These are phyloP conservation scores for Amanita muscaria DNA, from an alignment of 768 basidiomycete genomes.

Conservation along the genomic window DNA sequence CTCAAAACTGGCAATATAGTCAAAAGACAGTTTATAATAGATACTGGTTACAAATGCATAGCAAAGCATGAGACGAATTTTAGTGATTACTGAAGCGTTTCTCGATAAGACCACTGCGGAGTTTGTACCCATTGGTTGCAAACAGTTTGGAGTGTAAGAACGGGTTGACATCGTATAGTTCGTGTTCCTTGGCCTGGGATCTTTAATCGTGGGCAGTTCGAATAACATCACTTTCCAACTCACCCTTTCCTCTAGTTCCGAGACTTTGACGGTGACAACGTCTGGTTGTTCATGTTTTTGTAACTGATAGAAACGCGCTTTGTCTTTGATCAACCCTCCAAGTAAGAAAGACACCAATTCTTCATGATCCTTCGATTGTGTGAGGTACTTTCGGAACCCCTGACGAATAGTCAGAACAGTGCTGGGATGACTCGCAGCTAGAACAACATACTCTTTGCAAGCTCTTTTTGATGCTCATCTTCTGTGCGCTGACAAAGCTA, in stretches of 20 bases:
- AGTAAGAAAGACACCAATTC: slow-evolving; percentile 92
- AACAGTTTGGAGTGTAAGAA: slow-evolving; percentile 87
- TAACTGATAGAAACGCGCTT: slow-evolving; percentile 74
- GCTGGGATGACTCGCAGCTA: slow-evolving; percentile 2
- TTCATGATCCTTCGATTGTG: slow-evolving; percentile 92
- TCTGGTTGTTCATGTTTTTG: slow-evolving; percentile 74
- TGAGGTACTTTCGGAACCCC: slow-evolving; percentile 97
- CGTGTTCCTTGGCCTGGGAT: slow-evolving; percentile 85
- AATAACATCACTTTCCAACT: too few species aligned
- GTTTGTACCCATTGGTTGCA: slow-evolving; percentile 78
- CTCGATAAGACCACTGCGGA: slow-evolving; percentile 58
- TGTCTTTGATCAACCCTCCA: slow-evolving; percentile 89
- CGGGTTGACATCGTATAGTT: slow-evolving; percentile 83
- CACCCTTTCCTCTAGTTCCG: slow-evolving; percentile 85
- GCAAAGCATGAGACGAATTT: slow-evolving; percentile 13
- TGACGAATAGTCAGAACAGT: too few species aligned
- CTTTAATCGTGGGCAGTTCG: too few species aligned
- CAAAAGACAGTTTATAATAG: background rate
- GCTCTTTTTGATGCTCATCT: slow-evolving; percentile 97
- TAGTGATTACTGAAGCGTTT: slow-evolving; percentile 55
- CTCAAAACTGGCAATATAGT: slow-evolving; percentile 3
- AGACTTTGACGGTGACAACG: slow-evolving; percentile 60
- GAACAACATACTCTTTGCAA: slow-evolving; percentile 70
- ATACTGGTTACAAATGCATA: background rate
- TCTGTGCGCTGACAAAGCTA: slow-evolving; percentile 94